Evolutionary conservation across 2,329 filamentous ascomycete genomes (phyloP).

Genomic region (Neonectria sp.): DNA sequence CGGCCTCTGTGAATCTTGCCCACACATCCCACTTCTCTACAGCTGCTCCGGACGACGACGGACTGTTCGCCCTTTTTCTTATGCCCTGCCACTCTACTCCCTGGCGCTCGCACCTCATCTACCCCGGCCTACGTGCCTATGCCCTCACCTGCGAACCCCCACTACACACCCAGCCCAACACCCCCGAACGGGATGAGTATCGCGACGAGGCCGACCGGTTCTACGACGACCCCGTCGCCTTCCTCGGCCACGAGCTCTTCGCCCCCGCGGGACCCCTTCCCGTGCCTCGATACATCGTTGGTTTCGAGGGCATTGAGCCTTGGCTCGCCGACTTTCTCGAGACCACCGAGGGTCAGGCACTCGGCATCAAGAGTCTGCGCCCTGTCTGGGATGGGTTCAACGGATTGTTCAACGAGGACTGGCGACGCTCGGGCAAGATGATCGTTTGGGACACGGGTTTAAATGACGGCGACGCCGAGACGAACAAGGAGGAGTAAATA

Average conservation of each 20-base stretch:
- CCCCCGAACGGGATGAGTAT: conserved; percentile 76
- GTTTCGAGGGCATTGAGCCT: conserved; percentile 71
- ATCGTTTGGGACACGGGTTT: conserved; percentile 72
- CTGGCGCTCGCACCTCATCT: conserved; percentile 90
- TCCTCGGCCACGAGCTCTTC: conserved; percentile 70
- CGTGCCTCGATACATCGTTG: conserved; percentile 71
- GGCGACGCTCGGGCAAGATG: conserved; percentile 68
- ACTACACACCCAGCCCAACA: conserved; percentile 73
- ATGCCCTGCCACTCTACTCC: conserved; percentile 98
- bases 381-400: conserved; percentile 72
- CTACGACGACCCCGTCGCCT: conserved; percentile 75
- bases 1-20: conserved; percentile 46
- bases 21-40: conserved; percentile 45
- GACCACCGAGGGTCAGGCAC: conserved; percentile 55
- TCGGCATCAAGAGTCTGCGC: conserved; percentile 58
- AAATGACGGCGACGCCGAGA: conserved; percentile 38
- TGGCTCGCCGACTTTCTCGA: conserved; percentile 63
- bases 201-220: conserved; percentile 93
- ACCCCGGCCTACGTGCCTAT: conserved; percentile 82
- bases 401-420: conserved; percentile 75
- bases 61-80: conserved; percentile 83
- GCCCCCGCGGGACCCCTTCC: conserved; percentile 31
- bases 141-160: conserved; percentile 94
- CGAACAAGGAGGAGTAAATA: conserved; percentile 10
- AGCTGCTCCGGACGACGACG: conserved; percentile 49